These are phyloP conservation scores for Annulohypoxylon nitens DNA, from an alignment of 495 filamentous ascomycete genomes.

Conservation along the genomic window DNA sequence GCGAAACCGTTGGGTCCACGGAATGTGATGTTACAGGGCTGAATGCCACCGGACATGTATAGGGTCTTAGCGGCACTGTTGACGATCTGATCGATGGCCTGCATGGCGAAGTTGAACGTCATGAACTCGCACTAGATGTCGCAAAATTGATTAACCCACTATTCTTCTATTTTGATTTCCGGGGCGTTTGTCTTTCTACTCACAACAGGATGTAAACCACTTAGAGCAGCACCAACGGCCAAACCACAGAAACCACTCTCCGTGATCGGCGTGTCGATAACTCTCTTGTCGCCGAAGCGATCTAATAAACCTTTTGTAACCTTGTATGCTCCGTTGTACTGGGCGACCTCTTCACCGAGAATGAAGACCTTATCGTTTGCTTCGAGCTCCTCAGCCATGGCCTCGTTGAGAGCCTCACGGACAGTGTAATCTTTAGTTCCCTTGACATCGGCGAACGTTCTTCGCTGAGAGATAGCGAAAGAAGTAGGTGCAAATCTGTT, in stretches of 20 bases:
- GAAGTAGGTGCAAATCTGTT: slow-evolving; percentile 54
- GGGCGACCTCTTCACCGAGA: slow-evolving; percentile 96
- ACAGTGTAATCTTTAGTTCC: slow-evolving; percentile 94
- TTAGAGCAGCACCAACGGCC: slow-evolving; percentile 92
- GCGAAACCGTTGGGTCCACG: slow-evolving; percentile 99
- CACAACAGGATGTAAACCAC: slow-evolving; percentile 93
- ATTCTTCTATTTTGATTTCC: background rate
- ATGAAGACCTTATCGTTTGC: slow-evolving; percentile 93
- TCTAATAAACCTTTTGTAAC: slow-evolving; percentile 97
- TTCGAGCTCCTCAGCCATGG: slow-evolving; percentile 97
- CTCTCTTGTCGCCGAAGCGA: slow-evolving; percentile 95
- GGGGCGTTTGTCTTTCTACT: slow-evolving; percentile 55
- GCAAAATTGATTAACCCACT: slow-evolving; percentile 29
- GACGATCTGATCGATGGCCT: slow-evolving; percentile 99
- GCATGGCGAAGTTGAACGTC: slow-evolving; percentile 99
- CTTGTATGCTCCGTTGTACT: slow-evolving; percentile 99
- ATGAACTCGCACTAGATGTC: slow-evolving; percentile 91
- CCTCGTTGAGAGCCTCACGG: slow-evolving; percentile 96
- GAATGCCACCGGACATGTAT: slow-evolving; percentile 99
- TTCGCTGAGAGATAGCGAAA: slow-evolving; percentile 60
- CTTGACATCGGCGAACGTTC: slow-evolving; percentile 66
- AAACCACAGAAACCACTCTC: slow-evolving; percentile 95
- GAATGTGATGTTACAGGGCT: slow-evolving; percentile 99
- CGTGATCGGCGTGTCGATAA: slow-evolving; percentile 98
- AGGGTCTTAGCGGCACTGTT: slow-evolving; percentile 99